Conservation (phyloP, 2,329 filamentous ascomycete genomes). For the Fusarium bulbicola region DNA sequence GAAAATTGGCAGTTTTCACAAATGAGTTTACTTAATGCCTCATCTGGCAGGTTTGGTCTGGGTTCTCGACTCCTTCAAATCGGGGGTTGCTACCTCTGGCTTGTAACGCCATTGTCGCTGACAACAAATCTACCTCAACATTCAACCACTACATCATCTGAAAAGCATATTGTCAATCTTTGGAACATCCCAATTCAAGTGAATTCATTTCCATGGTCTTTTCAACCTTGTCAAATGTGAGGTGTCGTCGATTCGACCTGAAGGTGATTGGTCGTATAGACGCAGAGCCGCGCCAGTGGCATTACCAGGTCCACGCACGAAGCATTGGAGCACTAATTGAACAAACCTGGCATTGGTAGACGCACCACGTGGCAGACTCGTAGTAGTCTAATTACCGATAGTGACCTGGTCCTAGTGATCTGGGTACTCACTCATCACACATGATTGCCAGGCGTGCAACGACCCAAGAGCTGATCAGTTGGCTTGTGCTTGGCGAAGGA, state of each 20-base stretch:
- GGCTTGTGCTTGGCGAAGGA: not conserved
- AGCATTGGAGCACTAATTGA: not conserved
- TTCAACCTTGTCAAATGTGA: not conserved
- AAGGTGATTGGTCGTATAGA: slow-evolving; percentile 3
- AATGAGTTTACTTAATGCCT: not conserved
- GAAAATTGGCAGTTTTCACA: not conserved
- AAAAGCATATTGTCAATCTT: not conserved
- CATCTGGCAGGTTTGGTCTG: not conserved
- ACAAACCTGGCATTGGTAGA: not conserved
- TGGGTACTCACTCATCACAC: not conserved
- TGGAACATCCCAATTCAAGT: slow-evolving; percentile 13
- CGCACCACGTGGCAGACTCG: slow-evolving; percentile 5
- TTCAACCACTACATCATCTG: not conserved
- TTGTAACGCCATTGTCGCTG: not conserved
- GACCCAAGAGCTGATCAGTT: not conserved
- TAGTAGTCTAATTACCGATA: not conserved
- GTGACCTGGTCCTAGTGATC: not conserved
- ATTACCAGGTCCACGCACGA: not conserved
- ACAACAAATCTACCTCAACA: not conserved
- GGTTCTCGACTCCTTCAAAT: not conserved
- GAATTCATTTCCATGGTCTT: not conserved
- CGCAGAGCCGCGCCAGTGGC: not conserved
- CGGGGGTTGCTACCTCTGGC: too few species aligned
- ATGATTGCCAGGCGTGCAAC: not conserved
- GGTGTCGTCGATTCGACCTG: not conserved